Percentiles rank a stretch among this genome's conserved stretches.
Conservation (phyloP, 2,329 filamentous ascomycete genomes). For the Trematosphaeria pertusa region DNA sequence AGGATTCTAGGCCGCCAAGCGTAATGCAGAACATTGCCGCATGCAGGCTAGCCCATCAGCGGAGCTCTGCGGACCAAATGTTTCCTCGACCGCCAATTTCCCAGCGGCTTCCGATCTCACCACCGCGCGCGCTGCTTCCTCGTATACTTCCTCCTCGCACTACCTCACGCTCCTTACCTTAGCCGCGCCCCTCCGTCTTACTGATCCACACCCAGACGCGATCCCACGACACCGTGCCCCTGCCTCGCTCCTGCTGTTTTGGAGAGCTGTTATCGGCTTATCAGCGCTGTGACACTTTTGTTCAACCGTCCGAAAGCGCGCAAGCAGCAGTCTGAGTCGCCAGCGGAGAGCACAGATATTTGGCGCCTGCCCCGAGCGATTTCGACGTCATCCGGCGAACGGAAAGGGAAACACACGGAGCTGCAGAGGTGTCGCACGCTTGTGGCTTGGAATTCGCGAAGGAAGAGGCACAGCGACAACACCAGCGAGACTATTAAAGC, state of each 20-base stretch:
- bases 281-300: constrained; percentile 37
- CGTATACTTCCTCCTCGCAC: constrained; percentile 1
- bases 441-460: not conserved
- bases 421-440: constrained; percentile 5
- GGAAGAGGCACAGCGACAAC: constrained; percentile 6
- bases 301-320: not conserved
- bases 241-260: constrained; percentile 9
- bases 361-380: not conserved
- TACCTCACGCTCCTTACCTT: constrained; percentile 3
- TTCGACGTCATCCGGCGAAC: not conserved
- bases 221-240: constrained; percentile 3
- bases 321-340: constrained; percentile 8
- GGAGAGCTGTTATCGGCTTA: constrained; percentile 43
- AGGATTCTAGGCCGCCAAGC: constrained; percentile 12
- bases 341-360: not conserved
- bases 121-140: constrained; percentile 5
- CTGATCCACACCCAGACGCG: not conserved
- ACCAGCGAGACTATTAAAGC: too few species aligned
- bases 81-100: constrained; percentile 16
- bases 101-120: constrained; percentile 10
- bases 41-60: constrained; percentile 10
- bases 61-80: constrained; percentile 23
- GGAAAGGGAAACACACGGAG: constrained; percentile 1
- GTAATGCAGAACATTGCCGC: not conserved
- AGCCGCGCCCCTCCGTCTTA: not conserved